phyloP scores from a whole-genome alignment of 2,329 filamentous ascomycete genomes.

The Talaromyces sp. region DNA sequence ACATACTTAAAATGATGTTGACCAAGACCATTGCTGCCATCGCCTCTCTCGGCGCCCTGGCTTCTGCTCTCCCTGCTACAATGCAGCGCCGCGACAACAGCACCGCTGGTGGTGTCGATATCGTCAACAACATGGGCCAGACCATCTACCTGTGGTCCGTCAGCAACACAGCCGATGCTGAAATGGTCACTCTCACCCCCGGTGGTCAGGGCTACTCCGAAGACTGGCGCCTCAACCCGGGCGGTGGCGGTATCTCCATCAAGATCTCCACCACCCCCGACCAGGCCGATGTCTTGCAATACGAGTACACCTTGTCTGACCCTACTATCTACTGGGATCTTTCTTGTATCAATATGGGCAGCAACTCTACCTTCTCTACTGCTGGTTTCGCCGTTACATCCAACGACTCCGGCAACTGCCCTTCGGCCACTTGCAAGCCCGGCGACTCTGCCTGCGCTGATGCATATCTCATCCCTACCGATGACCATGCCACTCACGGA shows the following conservation, averaged over 20 bases:
- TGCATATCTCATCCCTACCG: slow-evolving; percentile 42
- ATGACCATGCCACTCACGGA: slow-evolving; percentile 45
- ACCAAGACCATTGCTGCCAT: slow-evolving; percentile 31
- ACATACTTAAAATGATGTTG: slow-evolving; percentile 34
- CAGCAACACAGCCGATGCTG: slow-evolving; percentile 30
- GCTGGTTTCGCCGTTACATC: slow-evolving; percentile 39
- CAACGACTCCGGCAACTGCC: slow-evolving; percentile 31
- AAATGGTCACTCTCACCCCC: slow-evolving; percentile 37
- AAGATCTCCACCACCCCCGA: slow-evolving; percentile 37
- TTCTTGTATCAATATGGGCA: slow-evolving; percentile 39
- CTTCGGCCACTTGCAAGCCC: slow-evolving; percentile 36
- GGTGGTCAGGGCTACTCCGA: slow-evolving; percentile 37
- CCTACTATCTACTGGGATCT: slow-evolving; percentile 42
- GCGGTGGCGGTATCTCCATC: slow-evolving; percentile 45
- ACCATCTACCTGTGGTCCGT: slow-evolving; percentile 46
- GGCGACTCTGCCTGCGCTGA: slow-evolving; percentile 38
- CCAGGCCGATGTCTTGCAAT: slow-evolving; percentile 42
- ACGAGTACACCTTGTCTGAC: slow-evolving; percentile 38
- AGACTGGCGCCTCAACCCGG: slow-evolving; percentile 35
- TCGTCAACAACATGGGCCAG: slow-evolving; percentile 40
- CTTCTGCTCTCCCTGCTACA: slow-evolving; percentile 32
- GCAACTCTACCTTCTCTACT: slow-evolving; percentile 34
- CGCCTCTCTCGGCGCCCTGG: slow-evolving; percentile 32
- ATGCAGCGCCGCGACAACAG: slow-evolving; percentile 17
- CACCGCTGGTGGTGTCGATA: slow-evolving; percentile 34